Evolutionary conservation across 139 green algal genomes (phyloP).

Genomic region (Ettlia oleoabundans): DNA sequence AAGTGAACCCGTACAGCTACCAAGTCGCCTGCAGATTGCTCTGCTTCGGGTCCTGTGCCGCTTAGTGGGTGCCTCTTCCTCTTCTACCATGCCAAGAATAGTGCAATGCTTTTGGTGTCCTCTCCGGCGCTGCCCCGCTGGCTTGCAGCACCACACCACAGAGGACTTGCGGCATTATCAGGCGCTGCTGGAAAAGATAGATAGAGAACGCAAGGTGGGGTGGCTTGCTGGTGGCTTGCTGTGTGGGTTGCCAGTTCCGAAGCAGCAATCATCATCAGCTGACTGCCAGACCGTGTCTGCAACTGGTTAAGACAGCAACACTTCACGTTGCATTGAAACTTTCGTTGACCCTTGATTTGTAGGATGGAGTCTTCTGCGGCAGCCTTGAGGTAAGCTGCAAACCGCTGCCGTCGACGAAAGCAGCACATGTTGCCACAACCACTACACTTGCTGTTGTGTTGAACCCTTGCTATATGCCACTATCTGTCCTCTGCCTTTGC

Average conservation of each 20-base stretch:
- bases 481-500: too few relatives aligned
- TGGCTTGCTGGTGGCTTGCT: not conserved
- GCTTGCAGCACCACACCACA: constrained; percentile 1
- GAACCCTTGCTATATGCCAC: too few relatives aligned
- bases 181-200: constrained; percentile 9
- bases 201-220: not conserved
- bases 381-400: constrained; percentile 5
- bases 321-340: not conserved
- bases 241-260: too few relatives aligned
- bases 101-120: not conserved
- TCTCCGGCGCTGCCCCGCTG: too few relatives aligned
- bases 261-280: too few relatives aligned
- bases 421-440: not conserved
- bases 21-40: not conserved
- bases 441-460: too few relatives aligned
- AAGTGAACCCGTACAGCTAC: not conserved
- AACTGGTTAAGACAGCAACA: too few relatives aligned
- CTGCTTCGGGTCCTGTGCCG: too few relatives aligned
- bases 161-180: constrained; percentile 25
- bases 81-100: not conserved
- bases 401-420: too few relatives aligned
- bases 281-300: too few relatives aligned
- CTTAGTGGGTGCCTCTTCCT: too few relatives aligned
- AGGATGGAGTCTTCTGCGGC: constrained; percentile 27
- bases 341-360: not conserved